Conservation (phyloP, 2,329 filamentous ascomycete genomes). For the Pezicula carpinea region DNA sequence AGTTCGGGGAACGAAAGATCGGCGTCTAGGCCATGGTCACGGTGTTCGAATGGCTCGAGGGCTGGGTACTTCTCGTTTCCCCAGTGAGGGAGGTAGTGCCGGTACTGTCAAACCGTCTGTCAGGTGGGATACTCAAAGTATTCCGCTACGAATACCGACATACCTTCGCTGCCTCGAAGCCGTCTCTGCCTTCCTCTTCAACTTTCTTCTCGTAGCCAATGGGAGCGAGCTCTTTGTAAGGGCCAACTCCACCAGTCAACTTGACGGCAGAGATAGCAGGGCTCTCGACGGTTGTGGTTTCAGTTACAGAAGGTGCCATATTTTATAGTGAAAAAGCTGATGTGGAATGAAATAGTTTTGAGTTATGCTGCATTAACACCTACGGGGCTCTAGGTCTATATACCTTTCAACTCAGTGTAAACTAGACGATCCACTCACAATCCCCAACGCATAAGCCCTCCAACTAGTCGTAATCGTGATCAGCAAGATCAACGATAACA, state of each 20-base stretch:
- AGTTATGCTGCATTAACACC: background rate
- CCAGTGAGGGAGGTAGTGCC: constrained; percentile 71
- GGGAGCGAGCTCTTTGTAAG: constrained; percentile 26
- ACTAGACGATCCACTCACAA: too few relatives aligned
- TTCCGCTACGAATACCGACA: background rate
- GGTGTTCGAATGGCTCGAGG: constrained; percentile 64
- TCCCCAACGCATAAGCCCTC: too few relatives aligned
- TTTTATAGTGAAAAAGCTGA: background rate
- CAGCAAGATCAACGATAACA: too few relatives aligned
- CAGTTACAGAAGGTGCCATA: constrained; percentile 27
- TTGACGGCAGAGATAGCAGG: constrained; percentile 10
- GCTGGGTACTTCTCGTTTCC: constrained; percentile 58
- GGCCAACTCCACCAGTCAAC: constrained; percentile 18
- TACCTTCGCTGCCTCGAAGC: constrained; percentile 24
- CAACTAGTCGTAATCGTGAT: too few relatives aligned
- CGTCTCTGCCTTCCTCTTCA: constrained; percentile 25
- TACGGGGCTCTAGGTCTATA: background rate
- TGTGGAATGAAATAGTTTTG: background rate
- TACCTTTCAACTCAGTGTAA: background rate
- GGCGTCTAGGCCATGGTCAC: constrained; percentile 72
- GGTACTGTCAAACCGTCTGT: constrained; percentile 45
- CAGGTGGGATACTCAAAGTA: background rate
- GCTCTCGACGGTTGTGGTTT: constrained; percentile 17
- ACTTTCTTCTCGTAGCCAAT: constrained; percentile 25
- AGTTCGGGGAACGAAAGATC: constrained; percentile 66